Conservation (phyloP, 371 early-diverging fungal species). For the Syncephalastrum contaminatum region DNA sequence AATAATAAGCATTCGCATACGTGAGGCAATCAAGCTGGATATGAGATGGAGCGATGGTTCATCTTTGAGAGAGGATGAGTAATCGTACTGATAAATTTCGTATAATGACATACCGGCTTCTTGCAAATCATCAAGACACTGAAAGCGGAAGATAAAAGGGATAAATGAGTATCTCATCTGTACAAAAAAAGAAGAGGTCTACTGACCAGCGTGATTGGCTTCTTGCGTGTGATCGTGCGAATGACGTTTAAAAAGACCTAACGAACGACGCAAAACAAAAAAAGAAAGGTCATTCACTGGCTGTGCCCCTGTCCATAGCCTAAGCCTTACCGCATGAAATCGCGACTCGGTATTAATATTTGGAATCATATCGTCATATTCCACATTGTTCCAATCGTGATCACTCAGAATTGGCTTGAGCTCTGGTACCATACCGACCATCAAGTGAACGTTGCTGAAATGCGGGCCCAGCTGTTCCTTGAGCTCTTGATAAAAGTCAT, state of each 20-base stretch:
- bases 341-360: conserved; percentile 34
- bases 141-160: background rate
- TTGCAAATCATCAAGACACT: conserved; percentile 49
- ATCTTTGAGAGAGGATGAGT: conserved; percentile 17
- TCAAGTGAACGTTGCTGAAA: conserved; percentile 34
- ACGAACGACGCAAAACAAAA: conserved; percentile 15
- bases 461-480: conserved; percentile 41
- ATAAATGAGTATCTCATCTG: background rate
- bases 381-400: conserved; percentile 12
- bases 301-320: background rate
- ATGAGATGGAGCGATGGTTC: conserved; percentile 43
- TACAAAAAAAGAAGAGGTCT: background rate
- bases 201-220: conserved; percentile 41
- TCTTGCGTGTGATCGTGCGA: conserved; percentile 35
- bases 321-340: conserved; percentile 35
- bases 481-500: conserved; percentile 34
- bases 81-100: background rate
- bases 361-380: conserved; percentile 30
- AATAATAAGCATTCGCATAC: conserved; percentile 39
- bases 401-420: conserved; percentile 35
- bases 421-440: conserved; percentile 47
- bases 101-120: conserved; percentile 33
- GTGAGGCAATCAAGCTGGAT: conserved; percentile 29
- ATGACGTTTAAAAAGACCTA: conserved; percentile 44
- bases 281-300: background rate